Conservation (phyloP, 1,139 yeast species). For the Tardiomyces depauwii region DNA sequence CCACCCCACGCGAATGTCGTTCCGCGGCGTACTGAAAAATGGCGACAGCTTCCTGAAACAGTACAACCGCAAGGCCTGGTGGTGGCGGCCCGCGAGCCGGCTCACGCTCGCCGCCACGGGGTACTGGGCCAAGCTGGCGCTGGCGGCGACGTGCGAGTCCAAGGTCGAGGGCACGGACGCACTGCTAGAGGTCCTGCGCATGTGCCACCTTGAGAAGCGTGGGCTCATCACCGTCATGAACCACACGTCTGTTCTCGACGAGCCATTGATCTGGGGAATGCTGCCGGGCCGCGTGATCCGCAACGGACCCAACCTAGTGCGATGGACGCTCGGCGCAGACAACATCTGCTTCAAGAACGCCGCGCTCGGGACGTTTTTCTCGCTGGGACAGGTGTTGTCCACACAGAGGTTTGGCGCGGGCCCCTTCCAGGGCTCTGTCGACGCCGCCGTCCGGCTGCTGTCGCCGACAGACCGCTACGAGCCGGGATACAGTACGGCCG, state of each 20-base stretch:
- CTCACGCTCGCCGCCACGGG: constrained; percentile 62
- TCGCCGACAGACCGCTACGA: constrained; percentile 35
- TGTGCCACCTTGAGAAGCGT: constrained; percentile 56
- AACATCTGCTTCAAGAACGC: constrained; percentile 69
- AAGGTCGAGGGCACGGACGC: constrained; percentile 49
- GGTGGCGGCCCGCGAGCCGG: constrained; percentile 63
- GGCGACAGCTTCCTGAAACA: constrained; percentile 63
- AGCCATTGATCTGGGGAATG: constrained; percentile 77
- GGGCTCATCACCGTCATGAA: constrained; percentile 86
- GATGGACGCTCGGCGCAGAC: constrained; percentile 95
- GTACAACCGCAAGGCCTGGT: constrained; percentile 45
- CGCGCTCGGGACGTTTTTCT: constrained; percentile 41
- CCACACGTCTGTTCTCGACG: constrained; percentile 91
- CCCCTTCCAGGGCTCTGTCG: constrained; percentile 83
- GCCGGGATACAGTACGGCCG: neutral
- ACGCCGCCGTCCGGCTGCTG: constrained; percentile 77
- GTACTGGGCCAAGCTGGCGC: constrained; percentile 49
- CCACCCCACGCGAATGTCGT: constrained; percentile 55
- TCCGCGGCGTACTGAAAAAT: constrained; percentile 54
- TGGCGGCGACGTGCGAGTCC: constrained; percentile 53
- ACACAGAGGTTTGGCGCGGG: constrained; percentile 86
- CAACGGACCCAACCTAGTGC: constrained; percentile 46
- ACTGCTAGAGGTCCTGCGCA: constrained; percentile 49
- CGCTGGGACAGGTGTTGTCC: constrained; percentile 77
- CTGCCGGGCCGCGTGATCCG: constrained; percentile 54